Base-by-base conservation (phyloP, 176 grass and related monocot genomes). In the Typha latifolia region DNA sequence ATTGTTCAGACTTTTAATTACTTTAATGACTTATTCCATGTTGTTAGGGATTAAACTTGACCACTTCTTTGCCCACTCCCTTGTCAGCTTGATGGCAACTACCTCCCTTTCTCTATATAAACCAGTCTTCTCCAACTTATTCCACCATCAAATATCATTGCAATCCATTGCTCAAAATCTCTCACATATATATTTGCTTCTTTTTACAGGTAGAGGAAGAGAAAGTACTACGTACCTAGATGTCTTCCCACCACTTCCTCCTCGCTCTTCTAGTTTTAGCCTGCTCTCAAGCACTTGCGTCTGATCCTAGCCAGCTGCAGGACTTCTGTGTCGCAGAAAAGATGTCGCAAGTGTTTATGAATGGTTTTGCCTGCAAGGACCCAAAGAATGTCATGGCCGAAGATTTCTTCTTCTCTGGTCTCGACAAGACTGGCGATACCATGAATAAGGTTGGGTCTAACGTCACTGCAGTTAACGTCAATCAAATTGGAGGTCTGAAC, bases 251-350 rank as follows among this genome's bases (percentile, higher is more conserved):
- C 8, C 63, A 64, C 23, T 19, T 75, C 26, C 32, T 63, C 20
- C 20, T 71, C 51, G 15, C 49, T 55, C 57, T 75, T 22, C 32
- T 82, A 51, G 32, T 26, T 48, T 14, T 63, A 47, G 12, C 15
- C 5, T 19, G 63, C 72, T 72, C 69, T 57, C 14, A 22, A 0
- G 62, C 49, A 5, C 53, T 80, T 18, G 59, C 34, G n/a, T 82
- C 79, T 21, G 66, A 76, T 65, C 66, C 79, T 16, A 76, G 72
- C 57, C 72, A 15, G 12, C 72, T 82, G 43, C 72, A 76, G 48
- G 72, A 82, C 56, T 82, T 75, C 19, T 82, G 72, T 12, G 79
- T 82, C 12, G 29, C 72, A 3, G 72, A 82, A 19, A 57, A 62
- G 7, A 66, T 3, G 9, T 82, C 66, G n/a, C 72, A 66, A 82